phyloP scores from a whole-genome alignment of 352 stramenopile genomes.

The Pythium angustatum region DNA sequence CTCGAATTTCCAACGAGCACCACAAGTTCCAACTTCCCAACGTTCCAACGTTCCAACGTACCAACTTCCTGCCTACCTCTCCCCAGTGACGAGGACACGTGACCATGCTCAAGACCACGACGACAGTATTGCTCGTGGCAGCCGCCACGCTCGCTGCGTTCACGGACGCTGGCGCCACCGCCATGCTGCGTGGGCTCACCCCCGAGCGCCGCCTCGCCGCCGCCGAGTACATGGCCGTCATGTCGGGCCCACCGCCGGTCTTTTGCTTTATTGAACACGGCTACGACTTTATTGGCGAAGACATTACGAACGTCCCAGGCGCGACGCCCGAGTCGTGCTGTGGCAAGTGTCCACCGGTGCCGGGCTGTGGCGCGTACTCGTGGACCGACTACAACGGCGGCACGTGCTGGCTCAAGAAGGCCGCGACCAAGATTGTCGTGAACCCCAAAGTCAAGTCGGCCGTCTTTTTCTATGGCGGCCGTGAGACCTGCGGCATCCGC shows the following conservation, averaged over 20 bases:
- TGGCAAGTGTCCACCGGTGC: conserved; percentile 9
- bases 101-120: neutral
- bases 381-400: conserved; percentile 56
- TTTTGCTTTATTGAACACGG: conserved; percentile 14
- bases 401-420: conserved; percentile 57
- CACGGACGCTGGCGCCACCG: neutral
- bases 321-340: conserved; percentile 21
- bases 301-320: conserved; percentile 23
- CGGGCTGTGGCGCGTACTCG: conserved; percentile 15
- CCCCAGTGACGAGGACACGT: too few species aligned
- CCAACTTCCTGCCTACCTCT: neutral
- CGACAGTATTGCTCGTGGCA: neutral
- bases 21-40: neutral
- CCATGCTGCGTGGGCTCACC: neutral
- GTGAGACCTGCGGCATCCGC: neutral
- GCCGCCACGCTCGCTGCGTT: neutral
- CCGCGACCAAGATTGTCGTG: neutral
- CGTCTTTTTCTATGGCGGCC: neutral
- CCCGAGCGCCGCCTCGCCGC: neutral
- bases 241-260: neutral
- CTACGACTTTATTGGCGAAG: conserved; percentile 34
- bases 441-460: neutral
- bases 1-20: too few species aligned
- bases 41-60: neutral
- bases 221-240: neutral